Conservation (phyloP, 2,329 filamentous ascomycete species). For the Kalaharituber pfeilii region DNA sequence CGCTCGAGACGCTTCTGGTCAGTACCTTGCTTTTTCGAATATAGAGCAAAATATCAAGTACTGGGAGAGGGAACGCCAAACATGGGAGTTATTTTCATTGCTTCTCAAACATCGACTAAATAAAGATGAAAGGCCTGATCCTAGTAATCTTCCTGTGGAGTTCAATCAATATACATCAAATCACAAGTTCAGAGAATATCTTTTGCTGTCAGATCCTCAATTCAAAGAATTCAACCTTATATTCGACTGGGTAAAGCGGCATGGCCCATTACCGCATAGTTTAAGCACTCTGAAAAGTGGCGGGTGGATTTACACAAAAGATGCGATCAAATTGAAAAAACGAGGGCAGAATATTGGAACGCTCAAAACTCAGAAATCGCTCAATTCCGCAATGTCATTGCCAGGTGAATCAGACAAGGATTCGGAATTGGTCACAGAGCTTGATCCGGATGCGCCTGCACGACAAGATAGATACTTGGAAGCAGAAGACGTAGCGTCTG, state of each 20-base stretch:
- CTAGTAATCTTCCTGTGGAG: conserved; percentile 28
- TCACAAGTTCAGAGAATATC: conserved; percentile 46
- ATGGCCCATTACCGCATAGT: conserved; percentile 52
- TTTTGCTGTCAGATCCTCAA: conserved; percentile 52
- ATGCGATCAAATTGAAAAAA: conserved; percentile 80
- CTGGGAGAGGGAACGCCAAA: conserved; percentile 70
- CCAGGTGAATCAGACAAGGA: conserved; percentile 43
- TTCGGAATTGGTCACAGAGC: conserved; percentile 58
- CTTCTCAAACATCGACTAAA: conserved; percentile 43
- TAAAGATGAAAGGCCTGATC: conserved; percentile 19
- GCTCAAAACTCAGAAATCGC: conserved; percentile 48
- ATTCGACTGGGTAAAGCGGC: conserved; percentile 71
- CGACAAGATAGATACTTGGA: conserved; percentile 63
- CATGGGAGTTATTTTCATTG: conserved; percentile 70
- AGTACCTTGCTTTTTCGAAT: conserved; percentile 10
- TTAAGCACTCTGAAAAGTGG: conserved; percentile 66
- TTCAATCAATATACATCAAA: conserved; percentile 16
- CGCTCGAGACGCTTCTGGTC: conserved; percentile 10
- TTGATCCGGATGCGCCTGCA: conserved; percentile 79
- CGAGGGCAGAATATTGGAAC: conserved; percentile 27
- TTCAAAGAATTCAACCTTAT: conserved; percentile 65
- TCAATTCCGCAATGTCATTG: conserved; percentile 43
- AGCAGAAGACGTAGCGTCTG: conserved; percentile 69
- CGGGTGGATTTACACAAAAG: conserved; percentile 83
- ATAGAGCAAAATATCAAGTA: conserved; percentile 37